Percentiles rank a stretch among this genome's conserved stretches.
These are phyloP conservation scores for Nothophytophthora sp. DNA, from an alignment of 352 stramenopile species.

Conservation along the genomic window DNA sequence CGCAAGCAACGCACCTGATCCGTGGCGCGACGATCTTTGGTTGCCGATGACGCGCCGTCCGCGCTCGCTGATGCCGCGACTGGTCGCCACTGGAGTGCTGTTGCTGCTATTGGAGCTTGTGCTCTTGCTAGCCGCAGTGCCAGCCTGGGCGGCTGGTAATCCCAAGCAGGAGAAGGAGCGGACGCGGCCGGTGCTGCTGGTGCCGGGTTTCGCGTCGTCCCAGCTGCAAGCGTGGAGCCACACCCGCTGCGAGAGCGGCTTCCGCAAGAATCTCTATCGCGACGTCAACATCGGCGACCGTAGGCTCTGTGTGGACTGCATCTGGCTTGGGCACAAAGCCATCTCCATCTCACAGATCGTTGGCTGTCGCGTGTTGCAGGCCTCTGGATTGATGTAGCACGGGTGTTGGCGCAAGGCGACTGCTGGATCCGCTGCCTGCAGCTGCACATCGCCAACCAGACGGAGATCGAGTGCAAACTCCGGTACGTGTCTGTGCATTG, in stretches of 20 bases:
- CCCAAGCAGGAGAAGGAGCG: conserved; percentile 9
- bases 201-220: conserved; percentile 79
- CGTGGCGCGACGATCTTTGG: no score
- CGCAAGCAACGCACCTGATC: no score
- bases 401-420: conserved; percentile 68
- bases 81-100: no score
- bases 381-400: conserved; percentile 74
- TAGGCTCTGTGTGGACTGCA: no score
- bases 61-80: no score
- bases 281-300: conserved; percentile 79
- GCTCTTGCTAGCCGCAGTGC: background rate
- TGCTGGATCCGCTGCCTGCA: conserved; percentile 84
- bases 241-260: conserved; percentile 49
- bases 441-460: conserved; percentile 65
- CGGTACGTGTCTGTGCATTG: conserved; percentile 26
- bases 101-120: conserved; percentile 7
- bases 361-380: conserved; percentile 25
- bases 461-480: conserved; percentile 75
- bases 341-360: no score
- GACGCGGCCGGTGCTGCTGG: conserved; percentile 66
- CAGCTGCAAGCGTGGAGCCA: conserved; percentile 78
- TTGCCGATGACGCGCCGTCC: no score
- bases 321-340: no score
- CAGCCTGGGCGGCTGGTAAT: background rate
- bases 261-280: conserved; percentile 79